These are phyloP conservation scores for Annulohypoxylon truncatum DNA, from an alignment of 2,329 filamentous ascomycete species.

Conservation along the genomic window DNA sequence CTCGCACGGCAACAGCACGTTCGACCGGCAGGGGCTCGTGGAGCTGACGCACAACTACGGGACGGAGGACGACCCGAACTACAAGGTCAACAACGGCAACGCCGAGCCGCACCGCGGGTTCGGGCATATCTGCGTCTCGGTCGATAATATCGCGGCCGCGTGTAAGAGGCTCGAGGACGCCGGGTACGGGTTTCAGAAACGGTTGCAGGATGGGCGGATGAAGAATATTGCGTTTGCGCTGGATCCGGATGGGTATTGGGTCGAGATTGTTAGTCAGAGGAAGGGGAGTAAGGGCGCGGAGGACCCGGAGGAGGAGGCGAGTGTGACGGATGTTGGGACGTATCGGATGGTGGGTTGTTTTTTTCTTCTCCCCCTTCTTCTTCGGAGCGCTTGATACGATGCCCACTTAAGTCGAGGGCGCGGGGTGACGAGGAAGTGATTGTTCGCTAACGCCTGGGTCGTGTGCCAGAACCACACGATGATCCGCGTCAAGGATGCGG, in stretches of 20 bases:
- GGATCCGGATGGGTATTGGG: slow-evolving; percentile 89
- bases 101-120: slow-evolving; percentile 86
- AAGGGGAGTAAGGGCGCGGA: slow-evolving; percentile 56
- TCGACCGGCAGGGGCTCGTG: slow-evolving; percentile 89
- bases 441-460: slow-evolving; percentile 5
- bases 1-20: slow-evolving; percentile 76
- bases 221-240: slow-evolving; percentile 88
- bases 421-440: too few species aligned
- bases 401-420: too few species aligned
- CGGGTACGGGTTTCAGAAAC: slow-evolving; percentile 96
- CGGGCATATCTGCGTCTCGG: slow-evolving; percentile 86
- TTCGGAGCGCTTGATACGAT: too few species aligned
- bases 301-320: slow-evolving; percentile 77
- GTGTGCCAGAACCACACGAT: slow-evolving; percentile 81
- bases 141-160: slow-evolving; percentile 87
- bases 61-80: slow-evolving; percentile 85
- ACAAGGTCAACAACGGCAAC: slow-evolving; percentile 89
- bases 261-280: slow-evolving; percentile 83
- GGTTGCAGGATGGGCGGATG: slow-evolving; percentile 88
- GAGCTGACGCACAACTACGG: slow-evolving; percentile 90
- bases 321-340: slow-evolving; percentile 76
- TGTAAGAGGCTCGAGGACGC: slow-evolving; percentile 90
- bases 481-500: slow-evolving; percentile 88
- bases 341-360: slow-evolving; percentile 73
- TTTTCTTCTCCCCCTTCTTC: neutral